A percentile compares a stretch with the other conserved stretches of the same genome.
Conservation (phyloP, 495 filamentous ascomycete species). For the Chaetomium cochliodes region DNA sequence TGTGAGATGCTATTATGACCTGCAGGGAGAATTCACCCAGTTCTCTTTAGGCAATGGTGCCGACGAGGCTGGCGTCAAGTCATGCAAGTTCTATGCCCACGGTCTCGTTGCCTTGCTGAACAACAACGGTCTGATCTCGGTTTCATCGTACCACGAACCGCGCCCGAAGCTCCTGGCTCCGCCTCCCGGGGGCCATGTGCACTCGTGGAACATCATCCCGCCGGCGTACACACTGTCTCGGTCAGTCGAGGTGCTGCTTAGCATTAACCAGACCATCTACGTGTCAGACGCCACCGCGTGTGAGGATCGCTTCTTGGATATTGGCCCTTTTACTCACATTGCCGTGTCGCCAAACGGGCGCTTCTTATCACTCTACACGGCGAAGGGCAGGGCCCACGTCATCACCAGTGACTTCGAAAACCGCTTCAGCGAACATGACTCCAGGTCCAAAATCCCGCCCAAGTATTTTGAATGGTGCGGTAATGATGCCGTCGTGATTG, state of each 20-base stretch:
- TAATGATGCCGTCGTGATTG: slow-evolving; percentile 88
- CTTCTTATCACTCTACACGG: slow-evolving; percentile 81
- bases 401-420: slow-evolving; percentile 93
- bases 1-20: slow-evolving; percentile 85
- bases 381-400: slow-evolving; percentile 84
- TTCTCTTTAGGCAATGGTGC: slow-evolving; percentile 92
- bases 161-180: slow-evolving; percentile 77
- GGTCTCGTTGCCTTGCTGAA: slow-evolving; percentile 91
- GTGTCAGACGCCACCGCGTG: slow-evolving; percentile 84
- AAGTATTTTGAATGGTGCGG: slow-evolving; percentile 94
- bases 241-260: slow-evolving; percentile 89
- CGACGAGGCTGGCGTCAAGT: slow-evolving; percentile 80
- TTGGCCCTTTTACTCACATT: slow-evolving; percentile 88
- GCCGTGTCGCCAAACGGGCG: slow-evolving; percentile 86
- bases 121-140: slow-evolving; percentile 83
- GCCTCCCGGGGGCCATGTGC: slow-evolving; percentile 73
- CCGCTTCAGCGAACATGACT: slow-evolving; percentile 88
- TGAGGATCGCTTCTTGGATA: slow-evolving; percentile 84
- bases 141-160: slow-evolving; percentile 87
- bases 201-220: slow-evolving; percentile 87
- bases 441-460: slow-evolving; percentile 77
- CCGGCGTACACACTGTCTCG: slow-evolving; percentile 89
- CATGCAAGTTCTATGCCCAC: slow-evolving; percentile 80
- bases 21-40: slow-evolving; percentile 91
- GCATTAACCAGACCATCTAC: slow-evolving; percentile 80